Percentiles rank a stretch among this genome's conserved stretches.
Conservation (phyloP, 2,329 filamentous ascomycete species). For the Dendrostoma leiphaemia region DNA sequence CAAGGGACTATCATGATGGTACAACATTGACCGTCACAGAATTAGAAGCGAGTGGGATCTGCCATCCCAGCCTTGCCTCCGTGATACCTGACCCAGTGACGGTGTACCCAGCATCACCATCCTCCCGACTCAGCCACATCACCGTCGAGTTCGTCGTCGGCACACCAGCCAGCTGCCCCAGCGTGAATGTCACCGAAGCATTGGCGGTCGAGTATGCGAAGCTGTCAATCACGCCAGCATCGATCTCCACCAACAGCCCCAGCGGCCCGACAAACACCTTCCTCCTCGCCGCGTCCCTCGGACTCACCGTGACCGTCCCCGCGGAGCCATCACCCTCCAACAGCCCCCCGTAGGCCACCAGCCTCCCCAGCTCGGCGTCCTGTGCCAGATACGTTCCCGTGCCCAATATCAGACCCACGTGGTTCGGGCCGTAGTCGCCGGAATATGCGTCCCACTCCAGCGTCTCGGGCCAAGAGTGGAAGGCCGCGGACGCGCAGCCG, state of each 20-base stretch:
- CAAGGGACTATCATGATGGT: not conserved
- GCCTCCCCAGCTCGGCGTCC: constrained; percentile 38
- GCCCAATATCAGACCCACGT: constrained; percentile 49
- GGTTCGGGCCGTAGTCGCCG: constrained; percentile 56
- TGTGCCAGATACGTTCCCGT: constrained; percentile 48
- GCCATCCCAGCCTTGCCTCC: constrained; percentile 27
- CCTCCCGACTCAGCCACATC: constrained; percentile 34
- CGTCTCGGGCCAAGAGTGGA: constrained; percentile 56
- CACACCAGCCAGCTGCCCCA: constrained; percentile 28
- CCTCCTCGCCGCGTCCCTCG: constrained; percentile 44
- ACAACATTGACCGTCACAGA: constrained; percentile 19
- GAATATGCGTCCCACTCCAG: constrained; percentile 55
- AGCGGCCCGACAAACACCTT: constrained; percentile 47
- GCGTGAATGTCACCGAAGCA: constrained; percentile 26
- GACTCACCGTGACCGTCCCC: constrained; percentile 33
- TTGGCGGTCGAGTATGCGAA: constrained; percentile 32
- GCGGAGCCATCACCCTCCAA: constrained; percentile 23
- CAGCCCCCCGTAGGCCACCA: constrained; percentile 49
- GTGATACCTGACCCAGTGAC: constrained; percentile 23
- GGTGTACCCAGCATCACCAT: constrained; percentile 24
- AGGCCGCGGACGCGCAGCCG: constrained; percentile 53
- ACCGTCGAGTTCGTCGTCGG: constrained; percentile 29
- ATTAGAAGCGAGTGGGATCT: constrained; percentile 25
- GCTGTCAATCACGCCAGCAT: constrained; percentile 40
- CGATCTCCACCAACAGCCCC: constrained; percentile 38